Percentiles rank a stretch among this genome's conserved stretches.
Evolutionary conservation across 768 basidiomycete species (phyloP).

Genomic region (Hirschioporus abietinus): DNA sequence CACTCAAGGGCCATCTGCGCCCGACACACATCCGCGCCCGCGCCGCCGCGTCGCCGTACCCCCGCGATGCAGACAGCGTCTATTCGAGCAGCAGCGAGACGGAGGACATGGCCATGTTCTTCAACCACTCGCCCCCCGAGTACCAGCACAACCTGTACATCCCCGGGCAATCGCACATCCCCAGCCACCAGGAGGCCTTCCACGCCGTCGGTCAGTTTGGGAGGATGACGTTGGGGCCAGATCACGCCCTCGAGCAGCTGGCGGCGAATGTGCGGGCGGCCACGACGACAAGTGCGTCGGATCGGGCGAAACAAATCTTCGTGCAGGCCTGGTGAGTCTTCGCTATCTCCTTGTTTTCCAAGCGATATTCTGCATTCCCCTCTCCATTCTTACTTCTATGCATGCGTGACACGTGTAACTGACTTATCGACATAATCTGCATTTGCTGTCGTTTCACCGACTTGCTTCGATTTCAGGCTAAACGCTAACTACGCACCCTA

Average conservation of each 20-base stretch:
- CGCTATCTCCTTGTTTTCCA: not conserved
- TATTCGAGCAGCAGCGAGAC: slow-evolving; percentile 86
- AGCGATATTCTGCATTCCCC: not conserved
- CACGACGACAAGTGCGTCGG: slow-evolving; percentile 86
- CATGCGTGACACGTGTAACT: slow-evolving; percentile 9
- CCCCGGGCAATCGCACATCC: slow-evolving; percentile 34
- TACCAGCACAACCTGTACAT: slow-evolving; percentile 61
- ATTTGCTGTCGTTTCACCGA: slow-evolving; percentile 13
- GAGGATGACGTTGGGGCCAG: slow-evolving; percentile 68
- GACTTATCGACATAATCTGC: slow-evolving; percentile 12
- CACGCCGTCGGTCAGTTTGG: slow-evolving; percentile 72
- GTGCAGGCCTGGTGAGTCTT: slow-evolving; percentile 80
- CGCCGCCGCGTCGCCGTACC: slow-evolving; percentile 78
- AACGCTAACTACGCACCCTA: slow-evolving; percentile 88
- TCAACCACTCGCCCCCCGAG: slow-evolving; percentile 49
- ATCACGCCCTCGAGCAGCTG: slow-evolving; percentile 79
- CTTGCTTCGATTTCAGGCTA: slow-evolving; percentile 44
- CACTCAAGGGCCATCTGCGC: slow-evolving; percentile 72
- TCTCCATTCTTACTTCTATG: slow-evolving; percentile 10
- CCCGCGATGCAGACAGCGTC: slow-evolving; percentile 79
- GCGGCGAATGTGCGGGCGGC: slow-evolving; percentile 84
- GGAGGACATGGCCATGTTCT: slow-evolving; percentile 81
- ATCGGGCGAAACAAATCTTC: slow-evolving; percentile 88
- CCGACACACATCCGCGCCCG: slow-evolving; percentile 75
- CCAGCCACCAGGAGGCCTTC: slow-evolving; percentile 39